Base-by-base conservation (phyloP, 208 protist genomes). In the Trypanosoma avium region DNA sequence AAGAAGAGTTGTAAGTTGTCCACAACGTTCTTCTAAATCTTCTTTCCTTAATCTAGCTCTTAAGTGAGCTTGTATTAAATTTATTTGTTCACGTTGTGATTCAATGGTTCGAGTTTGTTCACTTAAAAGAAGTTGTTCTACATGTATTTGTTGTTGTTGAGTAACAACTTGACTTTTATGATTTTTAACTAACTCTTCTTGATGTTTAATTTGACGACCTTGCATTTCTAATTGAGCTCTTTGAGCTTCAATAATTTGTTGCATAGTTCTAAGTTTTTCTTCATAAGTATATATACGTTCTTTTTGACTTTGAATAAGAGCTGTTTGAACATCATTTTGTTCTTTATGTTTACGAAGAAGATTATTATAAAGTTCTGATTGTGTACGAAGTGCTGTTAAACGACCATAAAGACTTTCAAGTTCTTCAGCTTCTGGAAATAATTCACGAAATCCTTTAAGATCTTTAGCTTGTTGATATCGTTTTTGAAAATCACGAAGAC, bases 191-290 rank as follows among this genome's bases (percentile, higher is more conserved):
- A 85, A 64, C 46, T 82, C 67, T 43, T 80, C 70, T 36, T 89
- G 82, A 32, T 82, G 67, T 57, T 75, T 66, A 9, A 89, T 61
- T 66, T 83, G 79, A 15, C 53, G 60, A 33, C 33, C 58, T 64
- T 86, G 83, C 73, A 84, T 90, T 12, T 79, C 69, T 15, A 86
- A 35, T 58, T 90, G 83, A 19, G 47, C 35, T 33, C 81, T 70
- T 70, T 92, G 88, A 9, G 88, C 80, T 32, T 85, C 77, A 49
- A 92, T 88, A 53, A 94, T 92, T 63, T 94, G 83, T 55, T 92
- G 80, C 85, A 94, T 88, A 17, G 85, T 90, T 15, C 70, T 54
- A 17, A 94, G 53, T 58, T 92, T 94, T 55, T 89, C 82, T 43
- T 94, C 85, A 73, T 88, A 91, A 22, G 82, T 89, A 24, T 67